Evolutionary conservation across 2,329 filamentous ascomycete species (phyloP), one percentile per base, ranked within the genome.

Genomic region (Pyrenophora tritici-repentis): DNA sequence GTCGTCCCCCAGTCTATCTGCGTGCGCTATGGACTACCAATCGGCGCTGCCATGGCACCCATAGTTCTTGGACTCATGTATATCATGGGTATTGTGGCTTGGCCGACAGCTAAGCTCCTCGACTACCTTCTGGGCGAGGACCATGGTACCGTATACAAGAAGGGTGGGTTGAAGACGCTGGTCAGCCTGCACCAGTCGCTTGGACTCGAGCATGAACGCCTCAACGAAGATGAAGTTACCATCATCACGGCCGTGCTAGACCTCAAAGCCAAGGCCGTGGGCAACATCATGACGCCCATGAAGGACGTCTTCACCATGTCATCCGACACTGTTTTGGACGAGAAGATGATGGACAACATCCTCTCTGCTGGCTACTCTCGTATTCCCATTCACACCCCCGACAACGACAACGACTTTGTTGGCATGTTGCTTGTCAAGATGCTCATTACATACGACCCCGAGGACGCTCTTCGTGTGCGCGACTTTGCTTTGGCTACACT

Each of bases 351-450:
- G 88, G 91, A 97, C 73, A 84, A 85, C 54, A 97, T 99, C 49
- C 81, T 97, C 6, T 91, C 90, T 1, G 91, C 92, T 40, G 94
- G 94, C 38, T 99, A 97, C 74, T 97, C 94, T 10, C 83, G 94
- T 53, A 97, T 99, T 59, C 94, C 94, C 2, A 96, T 99, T 52
- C 90, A 97, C 69, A 87, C 91, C 33, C 86, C 91, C 0, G 89
- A 91, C 51, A 95, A 92, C 66, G 80, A 84, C 1, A 84, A 84
- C 49, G 93, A 99, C 72, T 99, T 97, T 74, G 88, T 97, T 24
- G 94, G 94, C 58, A 99, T 99, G 93, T 84, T 99, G 6, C 79
- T 99, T 8, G 94, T 99, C 72, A 99, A 99, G 79, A 97, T 97
- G 68, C 83, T 99, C 55, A 99, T 99, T 67, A 97, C 94, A 0